phyloP scores from a whole-genome alignment of 2,329 filamentous ascomycete genomes.

The Biscogniauxia sp. region DNA sequence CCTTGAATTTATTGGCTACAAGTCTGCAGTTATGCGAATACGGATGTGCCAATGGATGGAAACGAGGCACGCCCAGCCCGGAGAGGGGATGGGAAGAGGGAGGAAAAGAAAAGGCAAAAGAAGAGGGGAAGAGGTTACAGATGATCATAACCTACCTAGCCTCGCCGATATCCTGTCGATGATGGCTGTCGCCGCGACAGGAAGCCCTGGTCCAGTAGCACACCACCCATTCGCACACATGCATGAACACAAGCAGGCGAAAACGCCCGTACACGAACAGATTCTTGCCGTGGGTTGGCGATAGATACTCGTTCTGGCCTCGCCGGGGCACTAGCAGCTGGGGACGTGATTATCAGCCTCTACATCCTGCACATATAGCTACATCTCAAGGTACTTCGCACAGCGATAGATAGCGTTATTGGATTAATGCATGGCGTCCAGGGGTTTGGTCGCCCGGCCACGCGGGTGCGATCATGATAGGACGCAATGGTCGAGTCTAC shows the following conservation, averaged over 20 bases:
- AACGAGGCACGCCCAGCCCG: no score
- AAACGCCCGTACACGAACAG: conserved; percentile 6
- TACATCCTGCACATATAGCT: background rate
- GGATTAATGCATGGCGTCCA: background rate
- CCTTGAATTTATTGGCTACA: background rate
- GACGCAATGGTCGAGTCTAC: background rate
- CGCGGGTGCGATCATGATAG: background rate
- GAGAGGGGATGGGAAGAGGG: no score
- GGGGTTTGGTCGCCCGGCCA: background rate
- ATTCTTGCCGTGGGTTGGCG: background rate
- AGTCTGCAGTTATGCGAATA: no score
- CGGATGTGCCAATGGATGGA: no score
- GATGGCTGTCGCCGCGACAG: background rate
- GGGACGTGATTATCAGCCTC: background rate
- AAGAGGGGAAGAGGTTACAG: background rate
- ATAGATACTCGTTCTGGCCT: background rate
- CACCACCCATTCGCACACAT: conserved; percentile 8
- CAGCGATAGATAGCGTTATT: background rate
- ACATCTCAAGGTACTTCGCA: no score
- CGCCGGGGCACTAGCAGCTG: background rate
- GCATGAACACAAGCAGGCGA: conserved; percentile 12
- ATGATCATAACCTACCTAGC: background rate
- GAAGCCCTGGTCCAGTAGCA: conserved; percentile 12
- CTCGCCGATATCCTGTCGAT: background rate
- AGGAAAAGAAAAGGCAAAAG: no score